A percentile compares a stretch with the other conserved stretches of the same genome.
Conservation (phyloP, 176 grass and related monocot species). For the Typha latifolia region DNA sequence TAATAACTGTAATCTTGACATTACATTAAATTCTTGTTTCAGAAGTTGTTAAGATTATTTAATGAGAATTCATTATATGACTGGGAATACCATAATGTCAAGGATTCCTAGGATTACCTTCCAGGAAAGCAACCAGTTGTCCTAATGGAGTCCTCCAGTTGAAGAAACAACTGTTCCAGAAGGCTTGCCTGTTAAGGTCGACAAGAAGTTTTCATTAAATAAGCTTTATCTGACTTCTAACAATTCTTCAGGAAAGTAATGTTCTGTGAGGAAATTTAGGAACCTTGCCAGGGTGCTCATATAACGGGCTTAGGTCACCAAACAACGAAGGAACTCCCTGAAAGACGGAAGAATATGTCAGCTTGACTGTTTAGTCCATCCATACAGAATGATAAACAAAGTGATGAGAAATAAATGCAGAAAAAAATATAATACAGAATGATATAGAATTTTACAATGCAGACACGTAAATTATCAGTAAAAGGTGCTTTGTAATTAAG, state of each 20-base stretch:
- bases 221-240: background rate
- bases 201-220: conserved; percentile 9
- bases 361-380: background rate
- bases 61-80: background rate
- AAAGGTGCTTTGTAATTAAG: conserved; percentile 5
- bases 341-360: conserved; percentile 9
- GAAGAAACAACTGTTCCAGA: conserved; percentile 91
- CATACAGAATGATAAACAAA: background rate
- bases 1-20: no score
- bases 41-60: background rate
- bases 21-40: background rate
- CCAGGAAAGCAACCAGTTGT: conserved; percentile 81
- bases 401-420: background rate
- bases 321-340: conserved; percentile 96
- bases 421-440: background rate
- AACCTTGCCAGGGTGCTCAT: conserved; percentile 88
- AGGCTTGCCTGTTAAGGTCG: conserved; percentile 54
- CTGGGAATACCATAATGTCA: background rate
- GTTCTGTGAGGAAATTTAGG: conserved; percentile 5
- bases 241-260: conserved; percentile 7
- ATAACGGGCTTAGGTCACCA: conserved; percentile 86
- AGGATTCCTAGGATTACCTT: conserved; percentile 51
- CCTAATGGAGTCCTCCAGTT: conserved; percentile 70
- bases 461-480: background rate
- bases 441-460: background rate